These are phyloP conservation scores for Magnaporthiopsis rhizophila DNA, from an alignment of 2,329 filamentous ascomycete genomes.

Conservation along the genomic window DNA sequence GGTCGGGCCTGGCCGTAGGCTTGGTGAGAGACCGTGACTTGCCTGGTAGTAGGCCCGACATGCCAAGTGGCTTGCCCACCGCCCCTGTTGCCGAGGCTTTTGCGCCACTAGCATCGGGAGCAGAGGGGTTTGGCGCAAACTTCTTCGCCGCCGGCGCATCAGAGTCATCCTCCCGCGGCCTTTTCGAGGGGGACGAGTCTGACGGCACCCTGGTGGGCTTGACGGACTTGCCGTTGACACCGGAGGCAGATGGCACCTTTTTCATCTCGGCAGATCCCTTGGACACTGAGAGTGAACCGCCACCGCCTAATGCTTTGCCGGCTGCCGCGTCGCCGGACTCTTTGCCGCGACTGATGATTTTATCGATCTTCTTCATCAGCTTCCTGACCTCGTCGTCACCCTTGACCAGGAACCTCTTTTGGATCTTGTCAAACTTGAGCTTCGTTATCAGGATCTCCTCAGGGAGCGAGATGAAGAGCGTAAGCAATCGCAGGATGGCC, in stretches of 20 bases:
- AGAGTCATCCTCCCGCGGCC: constrained; percentile 30
- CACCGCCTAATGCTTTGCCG: constrained; percentile 11
- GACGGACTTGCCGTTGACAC: not conserved
- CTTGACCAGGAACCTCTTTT: constrained; percentile 55
- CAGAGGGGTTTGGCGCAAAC: constrained; percentile 23
- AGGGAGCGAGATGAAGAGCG: constrained; percentile 53
- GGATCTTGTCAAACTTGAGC: constrained; percentile 57
- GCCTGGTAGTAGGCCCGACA: constrained; percentile 31
- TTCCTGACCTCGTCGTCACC: constrained; percentile 57
- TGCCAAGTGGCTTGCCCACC: constrained; percentile 21
- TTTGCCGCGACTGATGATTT: constrained; percentile 6
- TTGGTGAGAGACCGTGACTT: constrained; percentile 39
- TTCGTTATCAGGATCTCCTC: constrained; percentile 51
- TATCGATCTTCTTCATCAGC: constrained; percentile 39
- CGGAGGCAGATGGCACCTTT: constrained; percentile 12
- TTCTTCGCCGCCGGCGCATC: constrained; percentile 31
- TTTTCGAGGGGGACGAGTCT: constrained; percentile 22
- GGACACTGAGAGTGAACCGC: constrained; percentile 12
- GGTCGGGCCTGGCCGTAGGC: constrained; percentile 27
- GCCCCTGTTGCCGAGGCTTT: constrained; percentile 19
- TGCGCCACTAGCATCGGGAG: constrained; percentile 12
- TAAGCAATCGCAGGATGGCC: constrained; percentile 51
- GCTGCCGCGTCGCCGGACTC: constrained; percentile 11
- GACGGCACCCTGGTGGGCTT: constrained; percentile 15
- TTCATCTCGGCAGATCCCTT: constrained; percentile 16